Conservation (phyloP, 257 asterid species). For the Solanum bukasovii region DNA sequence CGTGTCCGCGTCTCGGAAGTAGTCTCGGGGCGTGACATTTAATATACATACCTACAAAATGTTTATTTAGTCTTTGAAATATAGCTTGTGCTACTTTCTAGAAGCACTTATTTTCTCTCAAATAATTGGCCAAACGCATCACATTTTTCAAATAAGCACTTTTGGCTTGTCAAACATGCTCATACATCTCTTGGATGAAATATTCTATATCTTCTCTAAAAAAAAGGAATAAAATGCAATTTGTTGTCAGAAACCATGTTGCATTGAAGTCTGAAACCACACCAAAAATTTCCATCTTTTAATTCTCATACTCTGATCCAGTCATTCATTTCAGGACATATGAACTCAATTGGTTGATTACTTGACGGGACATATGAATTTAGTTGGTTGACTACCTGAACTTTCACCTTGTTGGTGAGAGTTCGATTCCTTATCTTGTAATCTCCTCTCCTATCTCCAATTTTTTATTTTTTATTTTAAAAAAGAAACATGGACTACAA, state of each 20-base stretch:
- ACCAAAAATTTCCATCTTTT: background rate
- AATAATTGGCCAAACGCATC: background rate
- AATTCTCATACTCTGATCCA: background rate
- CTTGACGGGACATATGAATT: too few relatives aligned
- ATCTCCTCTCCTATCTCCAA: too few relatives aligned
- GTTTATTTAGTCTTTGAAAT: background rate
- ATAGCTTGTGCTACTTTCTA: background rate
- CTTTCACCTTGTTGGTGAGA: too few relatives aligned
- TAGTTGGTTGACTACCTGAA: too few relatives aligned
- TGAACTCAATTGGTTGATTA: background rate
- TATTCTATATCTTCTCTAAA: too few relatives aligned
- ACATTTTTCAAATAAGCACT: background rate
- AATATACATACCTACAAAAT: too few relatives aligned
- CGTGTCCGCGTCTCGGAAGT: too few relatives aligned
- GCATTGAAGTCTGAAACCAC: background rate
- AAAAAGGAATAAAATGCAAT: background rate
- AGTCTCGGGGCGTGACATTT: too few relatives aligned
- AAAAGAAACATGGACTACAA: background rate
- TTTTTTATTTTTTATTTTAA: too few relatives aligned
- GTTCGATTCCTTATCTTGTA: background rate
- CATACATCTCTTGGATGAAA: too few relatives aligned
- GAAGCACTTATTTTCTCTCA: background rate
- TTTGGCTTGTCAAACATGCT: too few relatives aligned
- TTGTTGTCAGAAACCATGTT: background rate
- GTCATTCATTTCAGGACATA: background rate